These are phyloP conservation scores for Auriscalpium orientale DNA, from an alignment of 768 basidiomycete genomes.

Conservation along the genomic window DNA sequence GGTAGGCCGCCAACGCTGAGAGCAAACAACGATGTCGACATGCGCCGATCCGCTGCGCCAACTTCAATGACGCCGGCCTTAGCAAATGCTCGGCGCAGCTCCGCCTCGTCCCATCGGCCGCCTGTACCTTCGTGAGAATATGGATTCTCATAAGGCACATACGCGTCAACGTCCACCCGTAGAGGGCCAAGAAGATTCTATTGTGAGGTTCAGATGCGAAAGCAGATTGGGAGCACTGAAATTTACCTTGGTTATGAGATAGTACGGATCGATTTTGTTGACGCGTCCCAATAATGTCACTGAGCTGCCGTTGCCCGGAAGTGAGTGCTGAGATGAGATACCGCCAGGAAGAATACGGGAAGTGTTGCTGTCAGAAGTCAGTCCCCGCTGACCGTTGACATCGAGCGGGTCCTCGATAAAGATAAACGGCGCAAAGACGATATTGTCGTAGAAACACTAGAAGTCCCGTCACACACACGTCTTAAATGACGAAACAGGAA, in stretches of 20 bases:
- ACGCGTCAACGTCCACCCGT: slow-evolving; percentile 53
- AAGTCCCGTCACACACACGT: neutral
- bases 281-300: slow-evolving; percentile 43
- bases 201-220: neutral
- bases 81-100: slow-evolving; percentile 58
- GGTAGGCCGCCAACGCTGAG: slow-evolving; percentile 30
- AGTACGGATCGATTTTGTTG: slow-evolving; percentile 84
- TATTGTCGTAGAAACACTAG: slow-evolving; percentile 95
- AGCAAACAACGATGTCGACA: slow-evolving; percentile 33
- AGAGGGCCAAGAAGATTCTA: slow-evolving; percentile 64
- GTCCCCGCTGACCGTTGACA: slow-evolving; percentile 47
- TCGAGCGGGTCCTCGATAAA: slow-evolving; percentile 90
- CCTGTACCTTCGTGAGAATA: slow-evolving; percentile 60
- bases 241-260: slow-evolving; percentile 74
- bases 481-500: neutral
- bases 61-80: slow-evolving; percentile 54
- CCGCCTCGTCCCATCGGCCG: slow-evolving; percentile 60
- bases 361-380: slow-evolving; percentile 34
- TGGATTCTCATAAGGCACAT: slow-evolving; percentile 55
- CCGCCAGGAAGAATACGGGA: slow-evolving; percentile 32
- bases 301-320: slow-evolving; percentile 21
- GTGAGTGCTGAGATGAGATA: slow-evolving; percentile 22
- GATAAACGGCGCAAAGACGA: slow-evolving; percentile 91
- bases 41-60: slow-evolving; percentile 29
- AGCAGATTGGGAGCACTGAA: neutral